These are phyloP conservation scores for Fonsecaea pedrosoi DNA, from an alignment of 2,329 filamentous ascomycete species.

Conservation along the genomic window DNA sequence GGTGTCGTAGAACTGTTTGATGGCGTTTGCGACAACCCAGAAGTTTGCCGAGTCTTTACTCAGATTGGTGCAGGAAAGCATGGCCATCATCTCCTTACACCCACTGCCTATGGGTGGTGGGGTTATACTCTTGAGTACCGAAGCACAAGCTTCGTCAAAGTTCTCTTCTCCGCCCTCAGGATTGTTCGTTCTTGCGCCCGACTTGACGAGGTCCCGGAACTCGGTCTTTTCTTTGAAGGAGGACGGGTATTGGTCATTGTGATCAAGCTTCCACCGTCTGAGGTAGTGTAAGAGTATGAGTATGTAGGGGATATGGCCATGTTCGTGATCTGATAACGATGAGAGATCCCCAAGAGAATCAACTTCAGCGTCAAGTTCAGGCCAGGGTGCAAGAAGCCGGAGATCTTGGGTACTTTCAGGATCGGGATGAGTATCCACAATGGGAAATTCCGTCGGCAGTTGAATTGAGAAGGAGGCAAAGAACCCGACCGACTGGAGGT, in stretches of 20 bases:
- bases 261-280: slow-evolving; percentile 75
- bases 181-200: slow-evolving; percentile 72
- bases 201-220: slow-evolving; percentile 75
- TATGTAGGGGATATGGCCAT: slow-evolving; percentile 90
- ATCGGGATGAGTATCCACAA: slow-evolving; percentile 95
- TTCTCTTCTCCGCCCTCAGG: slow-evolving; percentile 93
- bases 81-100: slow-evolving; percentile 78
- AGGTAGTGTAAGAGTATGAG: slow-evolving; percentile 83
- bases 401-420: slow-evolving; percentile 84
- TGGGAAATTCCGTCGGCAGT: slow-evolving; percentile 80
- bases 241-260: slow-evolving; percentile 71
- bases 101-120: slow-evolving; percentile 70
- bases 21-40: slow-evolving; percentile 85
- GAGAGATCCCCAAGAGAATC: slow-evolving; percentile 71
- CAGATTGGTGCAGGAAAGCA: slow-evolving; percentile 62
- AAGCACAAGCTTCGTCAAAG: slow-evolving; percentile 87
- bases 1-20: slow-evolving; percentile 76
- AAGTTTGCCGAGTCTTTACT: slow-evolving; percentile 67
- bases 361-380: slow-evolving; percentile 74
- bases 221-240: slow-evolving; percentile 85
- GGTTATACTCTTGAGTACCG: slow-evolving; percentile 86
- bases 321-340: slow-evolving; percentile 74
- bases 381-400: slow-evolving; percentile 83
- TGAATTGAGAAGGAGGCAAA: slow-evolving; percentile 86
- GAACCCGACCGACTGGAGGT: slow-evolving; percentile 88